A percentile compares a stretch with the other conserved stretches of the same genome.
These are phyloP conservation scores for Pestalotiopsis fici DNA, from an alignment of 2,329 filamentous ascomycete species.

Conservation along the genomic window DNA sequence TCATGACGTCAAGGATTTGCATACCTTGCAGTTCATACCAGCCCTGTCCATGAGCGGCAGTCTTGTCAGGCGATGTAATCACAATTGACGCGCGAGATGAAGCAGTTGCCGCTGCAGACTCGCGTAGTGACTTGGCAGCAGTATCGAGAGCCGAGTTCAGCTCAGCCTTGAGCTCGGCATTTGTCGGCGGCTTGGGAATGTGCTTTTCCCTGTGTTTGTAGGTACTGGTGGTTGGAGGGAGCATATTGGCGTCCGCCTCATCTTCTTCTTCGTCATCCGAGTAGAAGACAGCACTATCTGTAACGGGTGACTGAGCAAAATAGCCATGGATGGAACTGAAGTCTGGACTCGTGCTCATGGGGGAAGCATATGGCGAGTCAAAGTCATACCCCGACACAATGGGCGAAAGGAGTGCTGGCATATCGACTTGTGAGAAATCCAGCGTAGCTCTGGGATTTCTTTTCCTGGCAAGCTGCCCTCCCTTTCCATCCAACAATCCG, in stretches of 20 bases:
- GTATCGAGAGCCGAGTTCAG: constrained; percentile 44
- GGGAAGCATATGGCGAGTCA: constrained; percentile 61
- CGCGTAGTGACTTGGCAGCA: constrained; percentile 62
- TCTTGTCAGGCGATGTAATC: constrained; percentile 17
- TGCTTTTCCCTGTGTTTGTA: constrained; percentile 85
- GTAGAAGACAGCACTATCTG: constrained; percentile 46
- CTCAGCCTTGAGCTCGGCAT: constrained; percentile 71
- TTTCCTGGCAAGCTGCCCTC: constrained; percentile 78
- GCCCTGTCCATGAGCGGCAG: constrained; percentile 49
- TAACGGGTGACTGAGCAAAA: constrained; percentile 49
- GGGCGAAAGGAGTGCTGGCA: constrained; percentile 38
- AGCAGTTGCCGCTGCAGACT: constrained; percentile 45
- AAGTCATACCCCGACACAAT: constrained; percentile 47
- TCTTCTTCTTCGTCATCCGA: constrained; percentile 65
- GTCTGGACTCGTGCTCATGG: constrained; percentile 60
- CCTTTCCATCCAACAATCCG: constrained; percentile 89
- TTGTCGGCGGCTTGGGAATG: constrained; percentile 80
- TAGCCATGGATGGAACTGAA: constrained; percentile 38
- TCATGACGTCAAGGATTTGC: constrained; percentile 89
- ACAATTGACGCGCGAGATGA: constrained; percentile 14
- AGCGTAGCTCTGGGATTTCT: constrained; percentile 61
- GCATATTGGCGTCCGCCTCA: constrained; percentile 71
- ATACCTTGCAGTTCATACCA: constrained; percentile 90
- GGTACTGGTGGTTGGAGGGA: constrained; percentile 96
- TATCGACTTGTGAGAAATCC: constrained; percentile 57